Evolutionary conservation across 495 filamentous ascomycete species (phyloP).

Genomic region (Friedmanniomyces simplex): DNA sequence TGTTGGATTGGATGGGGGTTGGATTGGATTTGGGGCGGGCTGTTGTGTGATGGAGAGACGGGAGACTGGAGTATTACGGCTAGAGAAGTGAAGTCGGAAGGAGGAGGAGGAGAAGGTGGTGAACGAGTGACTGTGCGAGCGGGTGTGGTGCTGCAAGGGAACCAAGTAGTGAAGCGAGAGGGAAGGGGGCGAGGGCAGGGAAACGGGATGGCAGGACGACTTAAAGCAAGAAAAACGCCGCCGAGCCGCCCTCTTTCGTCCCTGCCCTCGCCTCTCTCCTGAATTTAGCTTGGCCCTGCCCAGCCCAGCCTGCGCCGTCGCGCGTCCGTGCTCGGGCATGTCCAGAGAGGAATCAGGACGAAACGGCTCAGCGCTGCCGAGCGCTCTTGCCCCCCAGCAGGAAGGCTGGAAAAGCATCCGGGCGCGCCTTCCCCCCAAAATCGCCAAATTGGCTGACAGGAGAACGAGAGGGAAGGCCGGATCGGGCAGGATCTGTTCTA

Average conservation of each 20-base stretch:
- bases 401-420: neutral
- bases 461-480: neutral
- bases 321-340: neutral
- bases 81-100: neutral
- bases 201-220: constrained; percentile 5
- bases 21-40: neutral
- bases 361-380: neutral
- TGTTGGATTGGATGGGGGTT: neutral
- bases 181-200: neutral
- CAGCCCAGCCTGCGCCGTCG: neutral
- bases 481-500: neutral
- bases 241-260: neutral
- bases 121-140: constrained; percentile 5
- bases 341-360: neutral
- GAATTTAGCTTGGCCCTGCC: neutral
- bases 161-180: neutral
- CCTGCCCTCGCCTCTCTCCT: too few species aligned
- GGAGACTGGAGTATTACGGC: neutral
- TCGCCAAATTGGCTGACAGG: neutral
- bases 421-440: neutral
- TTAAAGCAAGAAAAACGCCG: neutral
- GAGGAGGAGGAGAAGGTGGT: neutral
- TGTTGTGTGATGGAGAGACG: neutral
- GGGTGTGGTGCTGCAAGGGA: neutral
- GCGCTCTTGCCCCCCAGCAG: neutral